These are phyloP conservation scores for Cladosporium sp. DNA, from an alignment of 2,329 filamentous ascomycete species.

Conservation along the genomic window DNA sequence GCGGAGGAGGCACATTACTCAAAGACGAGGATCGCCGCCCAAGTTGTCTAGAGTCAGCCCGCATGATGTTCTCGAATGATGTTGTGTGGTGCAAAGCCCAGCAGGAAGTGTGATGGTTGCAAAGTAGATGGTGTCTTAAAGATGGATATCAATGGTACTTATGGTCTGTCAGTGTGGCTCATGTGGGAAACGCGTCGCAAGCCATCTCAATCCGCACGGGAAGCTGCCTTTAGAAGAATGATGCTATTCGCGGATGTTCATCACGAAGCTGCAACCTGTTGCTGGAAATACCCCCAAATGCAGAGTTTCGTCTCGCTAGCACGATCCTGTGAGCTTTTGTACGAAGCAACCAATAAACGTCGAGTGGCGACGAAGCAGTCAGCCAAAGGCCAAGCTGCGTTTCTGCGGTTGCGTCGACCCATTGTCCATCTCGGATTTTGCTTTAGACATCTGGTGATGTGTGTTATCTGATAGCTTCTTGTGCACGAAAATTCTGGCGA, in stretches of 20 bases:
- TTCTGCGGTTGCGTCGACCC: not conserved
- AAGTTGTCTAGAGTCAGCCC: not conserved
- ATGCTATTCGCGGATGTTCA: not conserved
- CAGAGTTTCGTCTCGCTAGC: not conserved
- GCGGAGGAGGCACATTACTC: not conserved
- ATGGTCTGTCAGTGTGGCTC: not conserved
- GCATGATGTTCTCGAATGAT: not conserved
- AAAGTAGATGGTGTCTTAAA: not conserved
- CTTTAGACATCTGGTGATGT: not conserved
- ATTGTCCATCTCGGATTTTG: not conserved
- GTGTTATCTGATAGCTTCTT: not conserved
- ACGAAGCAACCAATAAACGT: not conserved
- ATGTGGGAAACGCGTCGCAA: not conserved
- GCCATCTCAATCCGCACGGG: not conserved
- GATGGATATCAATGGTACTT: too few species aligned
- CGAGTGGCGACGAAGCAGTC: not conserved
- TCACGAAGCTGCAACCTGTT: not conserved
- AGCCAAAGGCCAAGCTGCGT: too few species aligned
- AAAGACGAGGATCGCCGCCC: not conserved
- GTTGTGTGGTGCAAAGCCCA: not conserved
- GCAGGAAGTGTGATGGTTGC: not conserved
- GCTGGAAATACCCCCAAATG: not conserved
- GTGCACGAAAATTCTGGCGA: not conserved
- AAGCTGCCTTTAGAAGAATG: not conserved
- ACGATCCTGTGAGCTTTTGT: not conserved